Conservation (phyloP, 192 early-diverging fungal species). For the Coemansia reversa region DNA sequence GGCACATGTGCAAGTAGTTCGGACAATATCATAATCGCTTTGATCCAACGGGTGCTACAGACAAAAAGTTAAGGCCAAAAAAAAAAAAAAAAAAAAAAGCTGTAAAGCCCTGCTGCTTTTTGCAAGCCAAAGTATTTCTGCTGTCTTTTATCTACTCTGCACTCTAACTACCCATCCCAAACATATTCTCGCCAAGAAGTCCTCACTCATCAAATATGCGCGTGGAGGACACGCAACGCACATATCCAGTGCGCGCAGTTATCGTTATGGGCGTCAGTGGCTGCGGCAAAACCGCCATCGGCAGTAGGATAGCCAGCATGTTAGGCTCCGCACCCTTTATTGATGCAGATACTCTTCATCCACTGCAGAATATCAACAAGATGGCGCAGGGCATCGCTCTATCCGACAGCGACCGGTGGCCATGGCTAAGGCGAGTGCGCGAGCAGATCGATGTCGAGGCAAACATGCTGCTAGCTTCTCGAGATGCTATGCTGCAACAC, state of each 20-base stretch:
- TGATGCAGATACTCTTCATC: constrained; percentile 68
- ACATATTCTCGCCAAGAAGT: background rate
- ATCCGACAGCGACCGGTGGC: constrained; percentile 64
- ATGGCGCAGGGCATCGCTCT: constrained; percentile 64
- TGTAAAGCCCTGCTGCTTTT: background rate
- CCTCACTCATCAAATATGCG: constrained; percentile 16
- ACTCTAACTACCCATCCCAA: background rate
- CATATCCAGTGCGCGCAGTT: constrained; percentile 52
- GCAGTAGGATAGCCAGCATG: constrained; percentile 26
- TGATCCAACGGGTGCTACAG: background rate
- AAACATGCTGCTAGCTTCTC: constrained; percentile 17
- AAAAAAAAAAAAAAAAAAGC: no score
- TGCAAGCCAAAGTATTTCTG: background rate
- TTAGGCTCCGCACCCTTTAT: constrained; percentile 55
- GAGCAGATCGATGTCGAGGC: constrained; percentile 32
- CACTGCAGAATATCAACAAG: constrained; percentile 58
- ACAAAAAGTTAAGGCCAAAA: background rate
- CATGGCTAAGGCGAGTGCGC: constrained; percentile 61
- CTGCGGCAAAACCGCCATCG: constrained; percentile 63
- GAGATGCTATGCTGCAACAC: background rate
- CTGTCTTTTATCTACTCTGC: constrained; percentile 2
- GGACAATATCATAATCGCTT: no score
- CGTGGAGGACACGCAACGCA: constrained; percentile 30
- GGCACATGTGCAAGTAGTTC: background rate
- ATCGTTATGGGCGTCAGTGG: constrained; percentile 67